Conservation (phyloP, 305 asterid species). For the Petunia hybrid region DNA sequence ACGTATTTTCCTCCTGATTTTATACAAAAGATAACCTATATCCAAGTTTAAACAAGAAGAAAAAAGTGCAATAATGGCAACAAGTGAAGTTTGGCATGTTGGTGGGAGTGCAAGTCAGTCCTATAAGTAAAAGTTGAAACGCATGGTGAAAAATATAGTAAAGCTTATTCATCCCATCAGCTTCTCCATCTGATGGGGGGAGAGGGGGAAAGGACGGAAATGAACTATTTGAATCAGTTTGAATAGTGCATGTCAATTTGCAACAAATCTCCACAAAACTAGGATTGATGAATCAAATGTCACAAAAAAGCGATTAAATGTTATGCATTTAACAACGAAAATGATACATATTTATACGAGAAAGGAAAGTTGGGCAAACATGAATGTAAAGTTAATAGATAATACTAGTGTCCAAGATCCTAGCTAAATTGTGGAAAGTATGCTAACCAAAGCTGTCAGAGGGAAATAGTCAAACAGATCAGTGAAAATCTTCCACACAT, state of each 20-base stretch:
- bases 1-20: background rate
- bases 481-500: slow-evolving; percentile 80
- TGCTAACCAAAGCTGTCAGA: slow-evolving; percentile 79
- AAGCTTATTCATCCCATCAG: background rate
- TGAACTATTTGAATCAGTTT: background rate
- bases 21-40: background rate
- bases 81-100: slow-evolving; percentile 4
- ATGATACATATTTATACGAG: background rate
- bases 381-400: background rate
- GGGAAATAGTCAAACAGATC: slow-evolving; percentile 77
- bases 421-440: slow-evolving; percentile 21
- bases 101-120: background rate
- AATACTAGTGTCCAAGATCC: background rate
- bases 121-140: background rate
- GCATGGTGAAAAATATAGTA: background rate
- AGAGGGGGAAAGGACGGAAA: background rate
- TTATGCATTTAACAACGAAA: background rate
- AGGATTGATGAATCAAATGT: background rate
- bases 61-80: background rate
- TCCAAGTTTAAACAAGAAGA: background rate
- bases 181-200: background rate
- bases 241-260: background rate
- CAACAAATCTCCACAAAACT: background rate
- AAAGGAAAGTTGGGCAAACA: background rate
- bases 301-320: background rate